These are phyloP conservation scores for Parasitella parasitica DNA, from an alignment of 371 early-diverging fungal species.

Conservation along the genomic window DNA sequence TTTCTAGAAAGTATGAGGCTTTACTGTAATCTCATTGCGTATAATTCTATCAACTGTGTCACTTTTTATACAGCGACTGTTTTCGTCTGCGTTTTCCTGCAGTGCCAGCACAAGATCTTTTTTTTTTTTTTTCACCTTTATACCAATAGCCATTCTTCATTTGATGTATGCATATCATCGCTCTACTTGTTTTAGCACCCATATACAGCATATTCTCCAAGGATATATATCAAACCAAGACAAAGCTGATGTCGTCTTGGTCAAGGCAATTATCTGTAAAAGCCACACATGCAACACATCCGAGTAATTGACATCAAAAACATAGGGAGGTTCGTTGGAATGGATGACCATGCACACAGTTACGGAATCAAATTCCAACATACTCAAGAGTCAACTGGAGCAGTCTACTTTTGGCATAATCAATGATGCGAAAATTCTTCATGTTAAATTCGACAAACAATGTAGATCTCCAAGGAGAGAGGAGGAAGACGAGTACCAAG, in stretches of 20 bases:
- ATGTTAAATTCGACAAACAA: conserved; percentile 11
- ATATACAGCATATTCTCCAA: conserved; percentile 24
- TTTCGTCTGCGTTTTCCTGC: too few relatives aligned
- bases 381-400: conserved; percentile 22
- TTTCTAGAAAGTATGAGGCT: too few relatives aligned
- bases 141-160: neutral
- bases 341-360: conserved; percentile 11
- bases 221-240: conserved; percentile 22
- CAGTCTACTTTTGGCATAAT: conserved; percentile 38
- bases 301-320: neutral
- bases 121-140: too few relatives aligned
- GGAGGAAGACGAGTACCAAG: neutral
- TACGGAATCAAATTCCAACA: neutral
- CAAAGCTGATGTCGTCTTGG: conserved; percentile 23
- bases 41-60: too few relatives aligned
- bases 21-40: too few relatives aligned
- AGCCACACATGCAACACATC: too few relatives aligned
- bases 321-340: conserved; percentile 29
- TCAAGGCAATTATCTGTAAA: conserved; percentile 30
- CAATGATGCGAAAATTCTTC: conserved; percentile 23
- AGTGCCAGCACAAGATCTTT: too few relatives aligned
- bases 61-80: too few relatives aligned
- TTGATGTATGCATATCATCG: conserved; percentile 36
- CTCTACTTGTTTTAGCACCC: conserved; percentile 27
- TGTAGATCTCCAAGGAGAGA: neutral